Evolutionary conservation across 441 rosid genomes (phyloP).

Genomic region (Croton laevigatus): DNA sequence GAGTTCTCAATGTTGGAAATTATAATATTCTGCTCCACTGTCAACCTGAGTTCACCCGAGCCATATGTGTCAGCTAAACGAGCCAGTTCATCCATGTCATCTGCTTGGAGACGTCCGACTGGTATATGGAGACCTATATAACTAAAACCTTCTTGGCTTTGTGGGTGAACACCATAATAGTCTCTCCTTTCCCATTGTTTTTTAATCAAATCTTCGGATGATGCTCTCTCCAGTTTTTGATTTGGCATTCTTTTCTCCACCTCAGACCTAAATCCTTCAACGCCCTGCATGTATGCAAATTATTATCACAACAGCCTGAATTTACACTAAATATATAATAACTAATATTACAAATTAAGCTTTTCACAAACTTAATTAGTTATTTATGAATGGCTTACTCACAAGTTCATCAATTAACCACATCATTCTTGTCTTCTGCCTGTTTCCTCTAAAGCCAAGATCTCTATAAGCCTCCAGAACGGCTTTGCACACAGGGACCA

Average conservation of each 20-base stretch:
- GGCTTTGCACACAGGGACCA: constrained; percentile 69
- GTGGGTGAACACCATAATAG: constrained; percentile 74
- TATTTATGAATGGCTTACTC: constrained; percentile 28
- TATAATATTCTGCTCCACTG: constrained; percentile 85
- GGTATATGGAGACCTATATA: constrained; percentile 80
- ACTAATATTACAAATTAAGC: no score
- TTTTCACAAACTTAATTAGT: not conserved
- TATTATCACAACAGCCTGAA: constrained; percentile 53
- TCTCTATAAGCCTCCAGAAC: constrained; percentile 80
- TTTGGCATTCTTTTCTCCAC: constrained; percentile 71
- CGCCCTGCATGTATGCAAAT: constrained; percentile 46
- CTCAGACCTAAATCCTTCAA: constrained; percentile 80
- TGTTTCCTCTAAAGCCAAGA: constrained; percentile 82
- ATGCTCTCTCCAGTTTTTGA: constrained; percentile 57
- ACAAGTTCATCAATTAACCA: constrained; percentile 95
- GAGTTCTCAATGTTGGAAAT: constrained; percentile 79
- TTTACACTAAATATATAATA: not conserved
- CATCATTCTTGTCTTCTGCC: constrained; percentile 97
- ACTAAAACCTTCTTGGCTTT: constrained; percentile 82
- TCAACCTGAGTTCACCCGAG: constrained; percentile 81
- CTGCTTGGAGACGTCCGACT: constrained; percentile 81
- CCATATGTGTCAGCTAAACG: constrained; percentile 73
- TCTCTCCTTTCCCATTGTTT: constrained; percentile 86
- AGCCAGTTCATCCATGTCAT: constrained; percentile 89
- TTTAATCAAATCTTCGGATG: constrained; percentile 59